Conservation (phyloP, 225 moss, liverwort and hornwort species). For the Marchantia paleacea region DNA sequence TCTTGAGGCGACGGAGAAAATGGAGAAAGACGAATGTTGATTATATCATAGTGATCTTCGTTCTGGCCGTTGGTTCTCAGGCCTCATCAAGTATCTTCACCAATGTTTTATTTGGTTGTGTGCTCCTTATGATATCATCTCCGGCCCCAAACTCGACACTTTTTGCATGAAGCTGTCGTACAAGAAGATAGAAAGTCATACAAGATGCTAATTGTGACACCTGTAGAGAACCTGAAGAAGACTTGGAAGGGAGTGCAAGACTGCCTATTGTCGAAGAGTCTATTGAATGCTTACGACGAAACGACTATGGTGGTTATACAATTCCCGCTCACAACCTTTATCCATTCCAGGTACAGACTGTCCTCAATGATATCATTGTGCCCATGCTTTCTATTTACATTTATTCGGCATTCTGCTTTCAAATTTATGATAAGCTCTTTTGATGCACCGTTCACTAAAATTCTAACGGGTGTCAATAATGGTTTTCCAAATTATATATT, state of each 20-base stretch:
- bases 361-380: neutral
- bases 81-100: too few species aligned
- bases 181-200: neutral
- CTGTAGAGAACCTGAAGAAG: constrained; percentile 15
- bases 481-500: too few species aligned
- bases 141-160: neutral
- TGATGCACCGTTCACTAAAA: neutral
- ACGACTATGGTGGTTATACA: constrained; percentile 49
- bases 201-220: neutral
- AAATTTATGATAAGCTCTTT: too few species aligned
- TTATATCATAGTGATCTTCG: too few species aligned
- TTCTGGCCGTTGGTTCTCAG: too few species aligned
- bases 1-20: too few species aligned
- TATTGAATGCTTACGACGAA: constrained; percentile 41
- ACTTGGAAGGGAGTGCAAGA: constrained; percentile 26
- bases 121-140: too few species aligned
- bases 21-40: too few species aligned
- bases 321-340: constrained; percentile 47
- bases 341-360: constrained; percentile 39
- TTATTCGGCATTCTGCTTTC: neutral
- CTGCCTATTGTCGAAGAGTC: constrained; percentile 34
- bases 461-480: too few species aligned
- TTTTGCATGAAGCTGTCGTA: too few species aligned
- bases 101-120: too few species aligned
- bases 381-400: neutral